phyloP scores from a whole-genome alignment of 768 basidiomycete genomes.

The Coprinopsis cinerea region DNA sequence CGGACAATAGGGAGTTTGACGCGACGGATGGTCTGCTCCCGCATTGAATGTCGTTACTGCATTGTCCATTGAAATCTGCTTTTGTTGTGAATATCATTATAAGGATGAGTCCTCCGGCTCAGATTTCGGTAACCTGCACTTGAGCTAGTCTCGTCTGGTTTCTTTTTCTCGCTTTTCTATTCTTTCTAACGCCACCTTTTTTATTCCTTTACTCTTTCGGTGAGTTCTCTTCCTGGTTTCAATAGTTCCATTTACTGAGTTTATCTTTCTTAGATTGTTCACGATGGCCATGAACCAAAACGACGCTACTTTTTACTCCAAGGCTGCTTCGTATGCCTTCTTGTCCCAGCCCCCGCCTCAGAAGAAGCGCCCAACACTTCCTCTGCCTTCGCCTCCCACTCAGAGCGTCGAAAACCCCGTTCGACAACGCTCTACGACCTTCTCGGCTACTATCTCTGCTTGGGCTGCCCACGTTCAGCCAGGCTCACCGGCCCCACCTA shows the following conservation, averaged over 20 bases:
- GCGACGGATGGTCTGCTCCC: neutral
- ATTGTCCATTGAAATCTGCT: neutral
- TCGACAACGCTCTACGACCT: slow-evolving; percentile 36
- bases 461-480: slow-evolving; percentile 69
- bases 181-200: slow-evolving; percentile 7
- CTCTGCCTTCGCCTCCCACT: slow-evolving; percentile 23
- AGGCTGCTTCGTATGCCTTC: slow-evolving; percentile 31
- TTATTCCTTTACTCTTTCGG: slow-evolving; percentile 8
- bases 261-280: slow-evolving; percentile 1
- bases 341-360: slow-evolving; percentile 36
- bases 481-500: slow-evolving; percentile 49
- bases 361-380: slow-evolving; percentile 28
- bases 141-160: slow-evolving; percentile 28
- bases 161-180: slow-evolving; percentile 4
- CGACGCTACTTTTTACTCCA: slow-evolving; percentile 5
- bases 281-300: slow-evolving; percentile 15
- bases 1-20: neutral
- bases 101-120: slow-evolving; percentile 12
- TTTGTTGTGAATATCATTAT: slow-evolving; percentile 14
- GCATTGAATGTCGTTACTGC: neutral
- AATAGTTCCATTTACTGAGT: slow-evolving; percentile 2
- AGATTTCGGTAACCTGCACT: slow-evolving; percentile 6
- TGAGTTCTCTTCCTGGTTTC: slow-evolving; percentile 5
- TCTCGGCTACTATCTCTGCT: slow-evolving; percentile 39
- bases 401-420: slow-evolving; percentile 14